Evolutionary conservation across 1,284 basidiomycete genomes (phyloP).

Genomic region (Chalciporus piperatoides): DNA sequence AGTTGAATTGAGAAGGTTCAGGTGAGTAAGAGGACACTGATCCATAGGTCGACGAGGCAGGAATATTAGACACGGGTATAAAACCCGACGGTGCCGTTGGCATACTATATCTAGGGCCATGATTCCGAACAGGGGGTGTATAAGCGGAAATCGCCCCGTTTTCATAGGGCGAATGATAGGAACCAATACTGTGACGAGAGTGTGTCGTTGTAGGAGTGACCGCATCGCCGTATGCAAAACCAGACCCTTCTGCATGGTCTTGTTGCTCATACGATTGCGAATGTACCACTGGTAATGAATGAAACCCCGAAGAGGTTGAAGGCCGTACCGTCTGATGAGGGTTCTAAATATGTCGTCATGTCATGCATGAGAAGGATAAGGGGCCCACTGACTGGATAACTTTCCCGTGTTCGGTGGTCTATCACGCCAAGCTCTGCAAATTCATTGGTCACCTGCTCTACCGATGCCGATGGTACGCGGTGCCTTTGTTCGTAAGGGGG

Average conservation of each 20-base stretch:
- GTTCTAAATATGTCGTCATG: slow-evolving; percentile 28
- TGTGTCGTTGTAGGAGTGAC: slow-evolving; percentile 37
- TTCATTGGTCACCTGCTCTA: slow-evolving; percentile 56
- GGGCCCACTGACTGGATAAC: slow-evolving; percentile 53
- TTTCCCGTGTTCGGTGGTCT: slow-evolving; percentile 52
- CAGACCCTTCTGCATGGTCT: slow-evolving; percentile 17
- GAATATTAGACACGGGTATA: slow-evolving; percentile 39
- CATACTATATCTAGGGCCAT: slow-evolving; percentile 62
- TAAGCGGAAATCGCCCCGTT: slow-evolving; percentile 29
- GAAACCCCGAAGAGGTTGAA: slow-evolving; percentile 39
- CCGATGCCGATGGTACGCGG: slow-evolving; percentile 34
- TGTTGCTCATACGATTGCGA: slow-evolving; percentile 33
- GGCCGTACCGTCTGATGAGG: slow-evolving; percentile 38
- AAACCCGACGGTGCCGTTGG: slow-evolving; percentile 70
- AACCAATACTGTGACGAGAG: slow-evolving; percentile 32
- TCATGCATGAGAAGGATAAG: neutral
- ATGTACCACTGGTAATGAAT: slow-evolving; percentile 29
- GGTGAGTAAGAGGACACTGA: slow-evolving; percentile 39
- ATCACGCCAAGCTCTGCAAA: slow-evolving; percentile 65
- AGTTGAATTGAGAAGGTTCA: slow-evolving; percentile 46
- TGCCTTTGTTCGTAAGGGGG: slow-evolving; percentile 60
- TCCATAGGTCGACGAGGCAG: slow-evolving; percentile 26
- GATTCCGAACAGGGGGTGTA: slow-evolving; percentile 35
- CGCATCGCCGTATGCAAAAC: slow-evolving; percentile 36
- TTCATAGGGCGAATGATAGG: slow-evolving; percentile 58